Evolutionary conservation across 345 rosid species (phyloP), one percentile per base, ranked within the genome.

Genomic region (Eucalyptus polyanthemos): DNA sequence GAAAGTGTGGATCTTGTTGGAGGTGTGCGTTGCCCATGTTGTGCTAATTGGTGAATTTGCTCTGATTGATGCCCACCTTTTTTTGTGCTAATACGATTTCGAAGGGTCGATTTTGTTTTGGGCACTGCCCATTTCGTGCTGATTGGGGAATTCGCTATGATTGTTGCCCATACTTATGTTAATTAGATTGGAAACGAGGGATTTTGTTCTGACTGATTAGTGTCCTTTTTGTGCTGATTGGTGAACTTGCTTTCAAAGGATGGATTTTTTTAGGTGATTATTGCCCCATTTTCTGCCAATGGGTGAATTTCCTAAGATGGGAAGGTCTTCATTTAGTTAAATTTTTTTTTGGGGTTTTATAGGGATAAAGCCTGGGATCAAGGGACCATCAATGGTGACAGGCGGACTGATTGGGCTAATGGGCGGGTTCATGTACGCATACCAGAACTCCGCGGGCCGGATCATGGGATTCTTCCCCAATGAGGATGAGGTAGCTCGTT

Each of bases 371-470:
- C 99, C 99, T 3, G 99, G 98, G 40, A 88, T 98, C 6, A 96
- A 89, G 65, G 99, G 99, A 24, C 99, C 99, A 3, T 98, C 99
- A 45, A 97, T 98, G 99, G 99, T 98, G 88, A 98, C 99, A 1
- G 99, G 99, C 53, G 99, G 99, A 21, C 42, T 98, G 92, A 98
- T 98, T 40, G 99, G 99, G 24, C 89, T 97, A 67, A 94, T 98
- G 99, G 99, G 99, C 14, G 99, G 99, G 81, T 98, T 98, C 94
- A 98, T 98, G 99, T 98, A 98, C 83, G 99, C 99, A 3, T 98
- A 98, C 92, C 99, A 98, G 92, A 98, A 98, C 94, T 98, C 99
- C 0, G 98, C 96, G 0, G 99, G 99, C 81, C 93, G 99, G 19
- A 94, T 98, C 83, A 98, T 97, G 99, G 99, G 99, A 0, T 97